Base-by-base conservation (phyloP, 2,329 filamentous ascomycete species). In the Aureobasidium sp. region DNA sequence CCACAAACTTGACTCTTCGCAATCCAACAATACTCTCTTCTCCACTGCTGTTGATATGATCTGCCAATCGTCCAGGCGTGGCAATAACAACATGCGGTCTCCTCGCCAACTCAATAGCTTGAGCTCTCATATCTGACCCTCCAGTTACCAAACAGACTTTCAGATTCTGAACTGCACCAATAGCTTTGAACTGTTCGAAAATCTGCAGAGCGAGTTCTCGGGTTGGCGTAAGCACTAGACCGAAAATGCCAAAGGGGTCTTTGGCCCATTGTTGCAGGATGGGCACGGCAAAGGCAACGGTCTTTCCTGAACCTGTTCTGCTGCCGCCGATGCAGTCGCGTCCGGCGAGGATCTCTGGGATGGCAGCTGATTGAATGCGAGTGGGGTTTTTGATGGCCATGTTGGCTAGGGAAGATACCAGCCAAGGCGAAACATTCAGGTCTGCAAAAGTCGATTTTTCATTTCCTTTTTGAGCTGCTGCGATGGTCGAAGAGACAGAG, bases 261-360 rank as follows among this genome's bases (percentile, higher is more conserved):
- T 91, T 84, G 2, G 93, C 86, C 91, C 92, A 97, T 74, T 88
- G 88, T 73, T 97, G 93, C 66, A 99, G 78, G 64, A 99, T 96
- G 0, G 94, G 94, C 10, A 92, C 91, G 0, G 93, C 90, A 75
- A 99, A 99, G 1, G 94, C 92, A 47, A 97, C 87, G 3, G 94
- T 99, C 79, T 99, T 99, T 76, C 94, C 94, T 13, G 93, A 97
- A 79, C 94, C 94, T 0, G 94, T 99, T 65, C 91, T 84, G 71
- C 90, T 96, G 41, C 92, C 92, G 71, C 94, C 94, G 68, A 99
- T 97, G 72, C 91, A 97, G 76, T 99, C 92, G 68, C 89, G 84
- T 6, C 94, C 94, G 68, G 90, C 87, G 37, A 99, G 75, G 64
- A 97, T 97, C 72, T 94, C 89, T 1, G 93, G 92, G 70, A 99